Base-by-base conservation (phyloP, 441 rosid genomes). In the Gossypium schwendimanii region DNA sequence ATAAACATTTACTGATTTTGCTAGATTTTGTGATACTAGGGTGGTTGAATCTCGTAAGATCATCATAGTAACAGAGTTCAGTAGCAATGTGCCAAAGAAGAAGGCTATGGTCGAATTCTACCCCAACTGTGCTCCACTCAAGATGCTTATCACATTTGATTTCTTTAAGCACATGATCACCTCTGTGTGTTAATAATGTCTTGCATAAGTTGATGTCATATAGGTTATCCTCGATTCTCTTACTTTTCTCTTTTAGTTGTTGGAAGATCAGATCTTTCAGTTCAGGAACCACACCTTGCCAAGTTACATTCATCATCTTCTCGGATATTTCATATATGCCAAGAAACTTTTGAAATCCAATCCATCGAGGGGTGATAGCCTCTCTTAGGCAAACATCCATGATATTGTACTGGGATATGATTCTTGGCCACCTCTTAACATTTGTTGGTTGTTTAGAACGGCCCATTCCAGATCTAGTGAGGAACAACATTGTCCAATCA, bases 391-490 rank as follows among this genome's bases (percentile, higher is more conserved):
- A 78, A 20, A 41, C 62, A 8, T 73, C 72, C 1, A 86, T 60
- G 69, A 86, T 50, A 65, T 69, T 76, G 73, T 71, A 63, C 26
- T 80, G 77, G 60, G 68, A 79, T 28, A 82, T 59, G 58, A 17
- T n/a, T 58, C 15, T 61, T 74, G 76, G 1, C 84, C 81, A 81
- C 87, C 81, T 67, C 80, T 82, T 70, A 24, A 2, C 11, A 55
- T 18, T 45, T 64, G 49, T 17, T 0, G 28, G 20, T 63, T 28
- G 72, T 39, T 54, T 15, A 0, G 39, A 23, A 20, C 14, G 0
- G 8, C 70, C 23, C 23, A 7, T 53, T 53, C 20, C 15, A 14
- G 14, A 47, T 47, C 52, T 47, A 47, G 12, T 14, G 52, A 12
- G 52, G 5, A 11, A 47, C 0, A 76, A 75, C 28, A 73, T 28